A percentile compares a stretch with the other conserved stretches of the same genome.
These are phyloP conservation scores for Gossypium aridum DNA, from an alignment of 441 rosid genomes.

Conservation along the genomic window DNA sequence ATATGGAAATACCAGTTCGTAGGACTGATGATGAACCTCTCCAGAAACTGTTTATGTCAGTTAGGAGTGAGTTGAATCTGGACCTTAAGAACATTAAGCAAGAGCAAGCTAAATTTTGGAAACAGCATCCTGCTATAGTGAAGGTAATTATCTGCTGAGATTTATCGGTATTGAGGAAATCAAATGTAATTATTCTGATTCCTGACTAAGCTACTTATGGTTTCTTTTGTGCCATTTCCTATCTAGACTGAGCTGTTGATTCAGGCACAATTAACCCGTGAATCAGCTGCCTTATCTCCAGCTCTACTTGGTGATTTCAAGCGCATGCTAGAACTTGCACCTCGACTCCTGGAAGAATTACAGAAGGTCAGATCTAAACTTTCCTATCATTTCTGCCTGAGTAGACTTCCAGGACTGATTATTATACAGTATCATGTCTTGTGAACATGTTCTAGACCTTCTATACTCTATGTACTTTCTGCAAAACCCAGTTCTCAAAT, in stretches of 20 bases:
- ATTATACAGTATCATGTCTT: background rate
- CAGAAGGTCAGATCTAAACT: constrained; percentile 54
- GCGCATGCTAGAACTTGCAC: constrained; percentile 89
- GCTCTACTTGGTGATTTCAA: constrained; percentile 74
- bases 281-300: constrained; percentile 70
- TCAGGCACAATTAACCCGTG: constrained; percentile 93
- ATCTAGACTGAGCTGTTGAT: constrained; percentile 90
- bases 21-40: constrained; percentile 95
- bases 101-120: constrained; percentile 99
- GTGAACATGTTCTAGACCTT: background rate
- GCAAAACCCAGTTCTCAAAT: background rate
- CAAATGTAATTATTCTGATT: no score
- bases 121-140: constrained; percentile 95
- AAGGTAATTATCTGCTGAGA: constrained; percentile 44
- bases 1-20: constrained; percentile 93
- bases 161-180: constrained; percentile 10
- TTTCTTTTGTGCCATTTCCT: constrained; percentile 15
- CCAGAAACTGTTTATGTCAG: constrained; percentile 90
- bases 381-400: background rate
- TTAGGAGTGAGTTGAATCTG: constrained; percentile 93
- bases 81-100: constrained; percentile 95
- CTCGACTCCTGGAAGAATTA: constrained; percentile 93
- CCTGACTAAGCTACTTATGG: background rate
- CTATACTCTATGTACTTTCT: background rate
- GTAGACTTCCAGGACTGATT: constrained; percentile 9